Evolutionary conservation across 1,284 basidiomycete genomes (phyloP).

Genomic region (Leccinum subspadiceum): DNA sequence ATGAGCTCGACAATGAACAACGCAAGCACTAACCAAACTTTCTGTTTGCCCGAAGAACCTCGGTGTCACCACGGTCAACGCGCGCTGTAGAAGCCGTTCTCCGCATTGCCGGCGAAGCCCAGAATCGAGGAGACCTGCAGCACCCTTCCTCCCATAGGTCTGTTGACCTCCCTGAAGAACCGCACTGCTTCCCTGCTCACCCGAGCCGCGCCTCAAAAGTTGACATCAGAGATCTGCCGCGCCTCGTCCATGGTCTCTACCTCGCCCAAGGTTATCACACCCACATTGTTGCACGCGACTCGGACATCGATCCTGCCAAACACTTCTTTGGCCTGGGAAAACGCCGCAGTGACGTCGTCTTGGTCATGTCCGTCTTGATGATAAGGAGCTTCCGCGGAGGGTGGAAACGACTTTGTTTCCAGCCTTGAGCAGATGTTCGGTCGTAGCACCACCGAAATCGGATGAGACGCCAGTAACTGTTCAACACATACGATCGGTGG

Average conservation of each 20-base stretch:
- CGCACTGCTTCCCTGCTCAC: conserved; percentile 31
- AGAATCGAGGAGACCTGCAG: conserved; percentile 26
- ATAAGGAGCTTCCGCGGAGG: conserved; percentile 37
- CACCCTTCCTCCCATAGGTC: conserved; percentile 27
- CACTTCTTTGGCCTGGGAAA: conserved; percentile 27
- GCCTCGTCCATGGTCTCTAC: conserved; percentile 25
- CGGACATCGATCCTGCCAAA: conserved; percentile 42
- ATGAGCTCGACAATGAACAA: neutral
- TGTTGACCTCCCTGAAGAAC: conserved; percentile 36
- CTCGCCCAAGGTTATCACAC: conserved; percentile 13
- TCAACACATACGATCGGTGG: neutral
- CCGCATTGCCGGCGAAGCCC: conserved; percentile 14
- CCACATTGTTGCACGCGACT: conserved; percentile 37
- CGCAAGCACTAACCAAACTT: neutral
- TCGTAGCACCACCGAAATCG: conserved; percentile 24
- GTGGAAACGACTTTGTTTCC: conserved; percentile 37
- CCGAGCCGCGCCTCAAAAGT: conserved; percentile 31
- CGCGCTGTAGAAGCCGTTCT: conserved; percentile 12
- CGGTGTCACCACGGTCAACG: neutral
- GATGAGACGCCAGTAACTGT: conserved; percentile 29
- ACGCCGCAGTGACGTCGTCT: conserved; percentile 32
- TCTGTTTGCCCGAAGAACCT: neutral
- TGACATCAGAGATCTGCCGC: conserved; percentile 33
- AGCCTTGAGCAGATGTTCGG: conserved; percentile 27
- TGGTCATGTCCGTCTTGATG: conserved; percentile 40